Evolutionary conservation across 1,284 basidiomycete genomes (phyloP).

Genomic region (Stygiomarasmius scandens): DNA sequence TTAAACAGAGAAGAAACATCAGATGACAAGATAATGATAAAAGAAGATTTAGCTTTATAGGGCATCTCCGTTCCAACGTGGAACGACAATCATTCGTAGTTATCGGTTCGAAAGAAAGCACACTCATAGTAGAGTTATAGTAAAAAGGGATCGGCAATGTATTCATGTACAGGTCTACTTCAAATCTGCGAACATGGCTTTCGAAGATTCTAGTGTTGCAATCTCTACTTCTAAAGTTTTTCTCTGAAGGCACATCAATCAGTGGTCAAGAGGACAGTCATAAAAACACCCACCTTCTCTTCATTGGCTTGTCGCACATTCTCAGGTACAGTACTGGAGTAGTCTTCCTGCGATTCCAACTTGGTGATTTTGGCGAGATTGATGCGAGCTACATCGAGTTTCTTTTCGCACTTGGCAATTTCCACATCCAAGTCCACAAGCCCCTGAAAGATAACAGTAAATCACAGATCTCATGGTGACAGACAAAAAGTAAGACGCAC

Average conservation of each 20-base stretch:
- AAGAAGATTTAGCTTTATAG: too few species aligned
- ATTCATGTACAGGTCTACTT: conserved; percentile 33
- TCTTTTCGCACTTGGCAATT: conserved; percentile 87
- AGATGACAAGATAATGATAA: too few species aligned
- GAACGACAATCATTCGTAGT: too few species aligned
- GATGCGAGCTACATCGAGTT: conserved; percentile 69
- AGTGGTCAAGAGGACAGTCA: background rate
- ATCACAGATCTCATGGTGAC: background rate
- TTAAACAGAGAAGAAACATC: too few species aligned
- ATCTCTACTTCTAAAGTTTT: conserved; percentile 69
- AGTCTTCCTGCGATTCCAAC: conserved; percentile 74
- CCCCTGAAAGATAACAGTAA: conserved; percentile 52
- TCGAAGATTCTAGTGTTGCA: conserved; percentile 57
- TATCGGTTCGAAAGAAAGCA: too few species aligned
- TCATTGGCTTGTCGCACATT: conserved; percentile 76
- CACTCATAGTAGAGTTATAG: too few species aligned
- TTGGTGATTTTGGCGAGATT: conserved; percentile 80
- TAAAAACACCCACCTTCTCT: conserved; percentile 65
- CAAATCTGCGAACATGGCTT: conserved; percentile 60
- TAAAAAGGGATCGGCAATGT: background rate
- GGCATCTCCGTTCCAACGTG: too few species aligned
- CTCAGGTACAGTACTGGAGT: conserved; percentile 77
- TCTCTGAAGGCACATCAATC: conserved; percentile 41
- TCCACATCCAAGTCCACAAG: conserved; percentile 84
- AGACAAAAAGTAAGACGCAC: conserved; percentile 44